Conservation (phyloP, 257 asterid genomes). For the Nemophila menziesii region DNA sequence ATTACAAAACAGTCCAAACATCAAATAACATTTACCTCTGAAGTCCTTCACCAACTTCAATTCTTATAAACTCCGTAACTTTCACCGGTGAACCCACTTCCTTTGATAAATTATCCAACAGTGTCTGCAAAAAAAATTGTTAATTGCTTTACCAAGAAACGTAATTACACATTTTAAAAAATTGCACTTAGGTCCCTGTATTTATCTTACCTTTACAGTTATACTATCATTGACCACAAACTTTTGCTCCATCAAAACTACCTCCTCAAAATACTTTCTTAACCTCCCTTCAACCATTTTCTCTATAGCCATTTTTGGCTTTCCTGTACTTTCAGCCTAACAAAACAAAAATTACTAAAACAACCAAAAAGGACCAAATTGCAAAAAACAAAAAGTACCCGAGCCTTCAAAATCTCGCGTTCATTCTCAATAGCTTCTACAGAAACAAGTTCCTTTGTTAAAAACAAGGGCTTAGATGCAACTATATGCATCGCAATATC, state of each 20-base stretch:
- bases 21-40: slow-evolving; percentile 33
- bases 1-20: not conserved
- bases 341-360: slow-evolving; percentile 7
- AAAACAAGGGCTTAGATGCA: slow-evolving; percentile 83
- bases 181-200: not conserved
- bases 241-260: slow-evolving; percentile 92
- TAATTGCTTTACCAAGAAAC: slow-evolving; percentile 1
- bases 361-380: slow-evolving; percentile 1
- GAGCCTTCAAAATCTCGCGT: slow-evolving; percentile 84
- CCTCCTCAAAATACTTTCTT: slow-evolving; percentile 88
- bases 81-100: slow-evolving; percentile 79
- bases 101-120: slow-evolving; percentile 58
- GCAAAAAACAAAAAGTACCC: slow-evolving; percentile 36
- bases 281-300: slow-evolving; percentile 93
- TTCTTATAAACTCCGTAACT: slow-evolving; percentile 62
- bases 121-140: slow-evolving; percentile 34
- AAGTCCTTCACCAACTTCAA: slow-evolving; percentile 88
- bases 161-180: not conserved
- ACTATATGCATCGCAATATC: slow-evolving; percentile 95
- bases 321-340: slow-evolving; percentile 87
- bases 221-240: slow-evolving; percentile 64
- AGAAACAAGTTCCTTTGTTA: slow-evolving; percentile 67
- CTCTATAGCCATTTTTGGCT: slow-evolving; percentile 76
- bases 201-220: slow-evolving; percentile 49
- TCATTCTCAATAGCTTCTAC: slow-evolving; percentile 64